Base-by-base conservation (phyloP, 192 early-diverging fungal species). In the Coemansia brasiliensis region DNA sequence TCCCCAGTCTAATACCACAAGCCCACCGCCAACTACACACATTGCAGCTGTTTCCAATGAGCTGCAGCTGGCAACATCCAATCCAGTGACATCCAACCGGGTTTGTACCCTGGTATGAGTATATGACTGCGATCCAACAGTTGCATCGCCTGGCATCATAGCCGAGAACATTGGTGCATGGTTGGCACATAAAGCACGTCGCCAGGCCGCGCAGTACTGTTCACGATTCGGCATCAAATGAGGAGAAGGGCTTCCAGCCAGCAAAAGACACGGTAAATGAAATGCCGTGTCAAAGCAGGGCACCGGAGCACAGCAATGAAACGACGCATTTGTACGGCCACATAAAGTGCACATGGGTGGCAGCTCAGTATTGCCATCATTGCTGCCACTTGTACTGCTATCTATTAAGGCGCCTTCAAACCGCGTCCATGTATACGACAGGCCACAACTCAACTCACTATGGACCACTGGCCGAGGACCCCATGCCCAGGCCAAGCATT, bases 401-500 rank as follows among this genome's bases (percentile, higher is more conserved):
- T 49, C 39, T 42, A 67, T 50, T 4, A 61, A 40, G 11, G 46
- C 18, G 22, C 74, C 74, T 41, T 77, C 67, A 49, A 77, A 77
- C 15, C 53, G 63, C 40, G 67, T 57, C 35, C 37, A n/a, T 13
- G 18, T 29, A 16, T 53, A 45, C 18, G 16, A 22, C 45, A 16
- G 29, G 29, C 26, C 37, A 16, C 32, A 35, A 10, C 32, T 21
- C 42, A 5, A 12, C 21, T 39, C 27, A 15, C 43, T 21, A 21
- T 42, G 27, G 1, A 29, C 52, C 0, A 64, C 53, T 4, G 68
- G 41, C 18, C 74, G 68, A 40, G 75, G 75, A 0, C 75, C 75
- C 75, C 75, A 79, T 16, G 75, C 61, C 75, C 75, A 79, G 12
- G 75, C 75, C 21, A 79, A 40, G 11, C 75, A 79, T 27, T 79